Conservation (phyloP, 768 basidiomycete species). For the Pleurotus cornucopiae region DNA sequence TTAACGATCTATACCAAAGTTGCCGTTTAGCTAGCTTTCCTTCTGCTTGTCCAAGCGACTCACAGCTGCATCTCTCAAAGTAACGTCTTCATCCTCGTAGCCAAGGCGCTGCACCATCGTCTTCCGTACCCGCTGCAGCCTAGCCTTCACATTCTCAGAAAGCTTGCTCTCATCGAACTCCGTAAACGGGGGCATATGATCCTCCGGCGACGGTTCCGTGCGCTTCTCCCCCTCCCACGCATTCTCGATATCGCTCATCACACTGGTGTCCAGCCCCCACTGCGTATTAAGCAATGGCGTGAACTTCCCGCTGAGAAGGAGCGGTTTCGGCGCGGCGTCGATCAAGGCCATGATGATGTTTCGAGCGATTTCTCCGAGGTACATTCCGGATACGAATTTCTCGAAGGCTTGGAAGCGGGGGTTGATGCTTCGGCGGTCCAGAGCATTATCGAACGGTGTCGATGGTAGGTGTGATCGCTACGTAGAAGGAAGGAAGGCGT, state of each 20-base stretch:
- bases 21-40: constrained; percentile 18
- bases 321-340: constrained; percentile 63
- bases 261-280: constrained; percentile 93
- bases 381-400: constrained; percentile 99
- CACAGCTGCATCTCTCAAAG: constrained; percentile 55
- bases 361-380: constrained; percentile 91
- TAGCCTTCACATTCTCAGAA: constrained; percentile 24
- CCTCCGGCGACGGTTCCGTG: constrained; percentile 35
- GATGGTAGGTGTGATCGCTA: constrained; percentile 81
- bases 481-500: neutral
- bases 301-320: constrained; percentile 80
- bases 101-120: constrained; percentile 62
- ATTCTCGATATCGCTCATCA: constrained; percentile 79
- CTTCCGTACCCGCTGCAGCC: constrained; percentile 51
- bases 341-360: constrained; percentile 80
- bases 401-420: constrained; percentile 92
- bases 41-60: constrained; percentile 10
- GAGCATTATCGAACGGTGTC: constrained; percentile 85
- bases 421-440: constrained; percentile 94
- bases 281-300: constrained; percentile 75
- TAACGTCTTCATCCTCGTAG: constrained; percentile 51
- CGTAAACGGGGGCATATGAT: constrained; percentile 29
- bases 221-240: constrained; percentile 56
- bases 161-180: constrained; percentile 30
- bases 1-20: constrained; percentile 58